phyloP scores from a whole-genome alignment of 2,329 filamentous ascomycete species.

The Thermothelomyces thermophilus region DNA sequence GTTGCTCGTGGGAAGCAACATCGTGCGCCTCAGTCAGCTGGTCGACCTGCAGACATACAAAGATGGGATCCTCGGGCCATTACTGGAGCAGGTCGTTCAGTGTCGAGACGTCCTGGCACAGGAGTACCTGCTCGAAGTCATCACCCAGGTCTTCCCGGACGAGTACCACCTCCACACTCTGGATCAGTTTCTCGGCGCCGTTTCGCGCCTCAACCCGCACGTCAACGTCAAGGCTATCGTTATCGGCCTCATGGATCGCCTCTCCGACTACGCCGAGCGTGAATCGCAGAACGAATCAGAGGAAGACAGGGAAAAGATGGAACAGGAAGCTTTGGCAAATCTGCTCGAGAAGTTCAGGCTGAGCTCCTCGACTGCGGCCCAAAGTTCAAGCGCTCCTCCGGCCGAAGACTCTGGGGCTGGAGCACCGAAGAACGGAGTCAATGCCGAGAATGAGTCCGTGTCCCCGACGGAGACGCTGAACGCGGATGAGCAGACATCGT shows the following conservation, averaged over 20 bases:
- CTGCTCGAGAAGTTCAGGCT: conserved; percentile 74
- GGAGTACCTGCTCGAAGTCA: conserved; percentile 95
- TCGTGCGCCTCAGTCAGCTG: conserved; percentile 88
- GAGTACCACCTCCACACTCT: conserved; percentile 97
- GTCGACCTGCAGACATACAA: conserved; percentile 95
- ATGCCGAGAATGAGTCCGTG: conserved; percentile 34
- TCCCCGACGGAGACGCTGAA: conserved; percentile 29
- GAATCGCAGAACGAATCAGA: conserved; percentile 67
- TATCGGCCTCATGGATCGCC: conserved; percentile 92
- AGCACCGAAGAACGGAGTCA: conserved; percentile 25
- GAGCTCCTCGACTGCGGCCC: conserved; percentile 43
- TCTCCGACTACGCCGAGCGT: conserved; percentile 90
- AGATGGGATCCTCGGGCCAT: conserved; percentile 75
- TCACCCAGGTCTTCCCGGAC: conserved; percentile 97
- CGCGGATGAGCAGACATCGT: conserved; percentile 33
- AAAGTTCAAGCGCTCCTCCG: conserved; percentile 27
- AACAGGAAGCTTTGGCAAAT: conserved; percentile 74
- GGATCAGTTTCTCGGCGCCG: conserved; percentile 89
- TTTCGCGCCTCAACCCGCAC: conserved; percentile 86
- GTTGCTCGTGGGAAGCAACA: conserved; percentile 90
- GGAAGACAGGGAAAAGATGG: conserved; percentile 67
- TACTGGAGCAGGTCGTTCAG: conserved; percentile 95
- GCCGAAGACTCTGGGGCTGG: conserved; percentile 26
- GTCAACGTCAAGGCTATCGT: conserved; percentile 98
- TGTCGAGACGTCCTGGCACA: conserved; percentile 95